Evolutionary conservation across 2,329 filamentous ascomycete genomes (phyloP).

Genomic region (Penicillium fuscoglaucum): DNA sequence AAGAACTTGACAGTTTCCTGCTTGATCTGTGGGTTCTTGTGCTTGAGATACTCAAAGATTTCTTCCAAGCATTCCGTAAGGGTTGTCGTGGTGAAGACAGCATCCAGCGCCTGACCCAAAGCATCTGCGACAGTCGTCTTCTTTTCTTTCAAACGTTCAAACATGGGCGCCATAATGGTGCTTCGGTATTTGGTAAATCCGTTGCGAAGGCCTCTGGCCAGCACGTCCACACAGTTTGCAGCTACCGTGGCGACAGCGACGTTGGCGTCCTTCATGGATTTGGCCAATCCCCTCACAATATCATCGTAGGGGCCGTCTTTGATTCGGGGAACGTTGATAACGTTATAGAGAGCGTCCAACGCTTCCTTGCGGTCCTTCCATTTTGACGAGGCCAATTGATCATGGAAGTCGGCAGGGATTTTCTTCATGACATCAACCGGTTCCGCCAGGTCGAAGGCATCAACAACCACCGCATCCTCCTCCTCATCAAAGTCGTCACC

Average conservation of each 20-base stretch:
- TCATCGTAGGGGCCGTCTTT: constrained; percentile 89
- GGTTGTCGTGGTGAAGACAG: constrained; percentile 64
- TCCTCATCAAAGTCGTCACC: constrained; percentile 57
- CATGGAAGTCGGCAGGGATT: constrained; percentile 76
- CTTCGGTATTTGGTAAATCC: constrained; percentile 78
- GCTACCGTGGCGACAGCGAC: constrained; percentile 91
- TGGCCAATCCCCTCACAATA: constrained; percentile 78
- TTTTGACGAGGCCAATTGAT: constrained; percentile 83
- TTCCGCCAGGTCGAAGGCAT: constrained; percentile 78
- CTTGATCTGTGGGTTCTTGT: constrained; percentile 98
- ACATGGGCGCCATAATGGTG: constrained; percentile 79
- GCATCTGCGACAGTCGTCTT: constrained; percentile 87
- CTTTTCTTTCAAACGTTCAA: constrained; percentile 97
- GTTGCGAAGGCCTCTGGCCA: constrained; percentile 81
- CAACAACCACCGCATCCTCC: constrained; percentile 66
- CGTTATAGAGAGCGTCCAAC: constrained; percentile 74
- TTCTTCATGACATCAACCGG: constrained; percentile 83
- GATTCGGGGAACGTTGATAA: constrained; percentile 82
- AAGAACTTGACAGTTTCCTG: constrained; percentile 92
- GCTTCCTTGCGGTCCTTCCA: constrained; percentile 99
- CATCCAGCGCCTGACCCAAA: constrained; percentile 78
- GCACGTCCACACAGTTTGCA: constrained; percentile 84
- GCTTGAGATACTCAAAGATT: constrained; percentile 75
- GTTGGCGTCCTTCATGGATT: constrained; percentile 99
- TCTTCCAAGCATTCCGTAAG: constrained; percentile 90